Conservation (phyloP, 2,329 filamentous ascomycete genomes). For the Ophiostoma piceae region DNA sequence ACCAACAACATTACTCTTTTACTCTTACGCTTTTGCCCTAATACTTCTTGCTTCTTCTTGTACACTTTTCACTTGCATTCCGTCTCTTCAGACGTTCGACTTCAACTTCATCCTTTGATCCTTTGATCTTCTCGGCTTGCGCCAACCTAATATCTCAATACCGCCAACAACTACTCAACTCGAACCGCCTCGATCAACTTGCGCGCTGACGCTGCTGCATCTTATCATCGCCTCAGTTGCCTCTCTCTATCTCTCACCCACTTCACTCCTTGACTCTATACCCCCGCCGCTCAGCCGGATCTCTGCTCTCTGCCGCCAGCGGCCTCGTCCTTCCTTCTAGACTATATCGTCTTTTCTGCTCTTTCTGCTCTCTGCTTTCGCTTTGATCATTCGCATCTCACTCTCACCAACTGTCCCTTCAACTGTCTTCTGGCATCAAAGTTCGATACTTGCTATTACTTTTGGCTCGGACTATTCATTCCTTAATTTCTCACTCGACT, state of each 20-base stretch:
- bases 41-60: conserved; percentile 11
- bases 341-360: not conserved
- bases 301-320: conserved; percentile 1
- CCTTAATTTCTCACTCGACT: not conserved
- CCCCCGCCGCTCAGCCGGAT: conserved; percentile 1
- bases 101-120: not conserved
- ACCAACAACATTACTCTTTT: conserved; percentile 7
- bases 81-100: conserved; percentile 3
- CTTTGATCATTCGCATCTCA: not conserved
- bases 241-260: conserved; percentile 11
- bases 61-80: conserved; percentile 4
- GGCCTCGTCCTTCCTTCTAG: conserved; percentile 10
- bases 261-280: conserved; percentile 9
- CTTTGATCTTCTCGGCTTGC: not conserved
- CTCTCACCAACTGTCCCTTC: not conserved
- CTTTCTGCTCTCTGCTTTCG: conserved; percentile 7
- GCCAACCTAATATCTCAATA: conserved; percentile 9
- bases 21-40: not conserved
- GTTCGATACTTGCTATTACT: conserved; percentile 8
- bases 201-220: conserved; percentile 24
- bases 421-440: conserved; percentile 5
- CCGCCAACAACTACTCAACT: not conserved
- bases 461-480: not conserved
- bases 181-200: conserved; percentile 14
- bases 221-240: not conserved